Evolutionary conservation across 2,329 filamentous ascomycete genomes (phyloP), one percentile per base, ranked within the genome.

Genomic region (Aplosporella prunicola): DNA sequence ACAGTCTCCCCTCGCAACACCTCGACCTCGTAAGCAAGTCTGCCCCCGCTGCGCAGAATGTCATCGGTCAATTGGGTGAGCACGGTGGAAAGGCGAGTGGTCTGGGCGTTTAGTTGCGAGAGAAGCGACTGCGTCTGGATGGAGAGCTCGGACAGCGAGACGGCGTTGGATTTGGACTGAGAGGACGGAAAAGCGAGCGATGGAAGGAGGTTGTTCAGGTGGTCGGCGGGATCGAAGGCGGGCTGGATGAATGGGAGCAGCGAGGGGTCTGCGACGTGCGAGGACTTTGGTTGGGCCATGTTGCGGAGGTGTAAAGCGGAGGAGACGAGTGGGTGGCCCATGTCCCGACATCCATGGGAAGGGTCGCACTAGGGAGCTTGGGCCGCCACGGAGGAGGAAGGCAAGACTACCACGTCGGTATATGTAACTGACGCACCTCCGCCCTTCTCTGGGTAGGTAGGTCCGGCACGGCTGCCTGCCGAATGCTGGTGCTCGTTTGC

Each of bases 21-120:
- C 60, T 96, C 89, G 14, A 96, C 89, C 61, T 96, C 85, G 54
- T 98, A 98, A 14, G 88, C 86, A 40, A 98, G 66, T 4, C 89
- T 74, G 46, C 84, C 86, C 17, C 88, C 85, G 51, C 85, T 88
- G 40, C 91, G 76, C 44, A 98, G 63, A 45, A 98, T 96, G 48
- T 96, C 91, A 58, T 98, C 89, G 9, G 91, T 95, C 42, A 96
- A 68, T 52, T 89, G 80, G 20, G 87, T 94, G 41, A 98, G 71
- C 30, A 79, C 83, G 37, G 72, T 78, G 10, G 87, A 86, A 6
- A 95, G 67, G 30, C 87, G 76, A 13, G 85, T 81, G 2, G 87
- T 93, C 56, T 95, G 86, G 7, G 85, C 82, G 53, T 84, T 93
- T 51, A 96, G 76, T 52, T 89, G 83, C 1, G 87, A 84, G 31